These are phyloP conservation scores for Kwoniella dendrophila DNA, from an alignment of 768 basidiomycete genomes.

Conservation along the genomic window DNA sequence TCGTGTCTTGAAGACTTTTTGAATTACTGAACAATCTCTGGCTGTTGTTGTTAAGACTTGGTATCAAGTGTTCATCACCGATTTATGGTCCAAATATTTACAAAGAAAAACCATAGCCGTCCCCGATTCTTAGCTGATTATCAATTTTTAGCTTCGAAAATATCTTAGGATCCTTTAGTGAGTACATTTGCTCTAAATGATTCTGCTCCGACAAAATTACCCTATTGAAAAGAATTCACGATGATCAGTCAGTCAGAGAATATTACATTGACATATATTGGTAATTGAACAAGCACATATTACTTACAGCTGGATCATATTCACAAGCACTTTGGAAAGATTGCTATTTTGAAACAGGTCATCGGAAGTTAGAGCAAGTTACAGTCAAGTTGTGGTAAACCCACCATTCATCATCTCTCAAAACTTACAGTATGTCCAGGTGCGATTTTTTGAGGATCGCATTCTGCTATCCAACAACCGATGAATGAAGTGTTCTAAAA, in stretches of 20 bases:
- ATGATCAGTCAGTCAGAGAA: background rate
- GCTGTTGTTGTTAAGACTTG: too few relatives aligned
- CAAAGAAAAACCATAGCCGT: too few relatives aligned
- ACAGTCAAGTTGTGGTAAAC: background rate
- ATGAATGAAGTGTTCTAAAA: constrained; percentile 10
- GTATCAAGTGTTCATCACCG: too few relatives aligned
- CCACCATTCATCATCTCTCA: too few relatives aligned
- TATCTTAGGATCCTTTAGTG: background rate
- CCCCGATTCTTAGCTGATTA: too few relatives aligned
- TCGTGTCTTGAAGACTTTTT: too few relatives aligned
- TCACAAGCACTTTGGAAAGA: constrained; percentile 27
- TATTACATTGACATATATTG: background rate
- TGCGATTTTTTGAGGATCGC: background rate
- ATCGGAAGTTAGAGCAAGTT: background rate
- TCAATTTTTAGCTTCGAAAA: too few relatives aligned
- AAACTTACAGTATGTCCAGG: constrained; percentile 9
- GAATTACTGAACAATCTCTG: too few relatives aligned
- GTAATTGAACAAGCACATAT: background rate
- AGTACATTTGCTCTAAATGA: constrained; percentile 8
- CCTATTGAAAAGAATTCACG: background rate
- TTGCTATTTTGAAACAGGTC: background rate
- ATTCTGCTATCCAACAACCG: constrained; percentile 23
- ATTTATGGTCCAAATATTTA: too few relatives aligned
- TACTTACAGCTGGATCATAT: constrained; percentile 25
- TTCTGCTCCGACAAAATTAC: constrained; percentile 14